These are phyloP conservation scores for Lumnitzera racemosa DNA, from an alignment of 345 rosid genomes.

Conservation along the genomic window DNA sequence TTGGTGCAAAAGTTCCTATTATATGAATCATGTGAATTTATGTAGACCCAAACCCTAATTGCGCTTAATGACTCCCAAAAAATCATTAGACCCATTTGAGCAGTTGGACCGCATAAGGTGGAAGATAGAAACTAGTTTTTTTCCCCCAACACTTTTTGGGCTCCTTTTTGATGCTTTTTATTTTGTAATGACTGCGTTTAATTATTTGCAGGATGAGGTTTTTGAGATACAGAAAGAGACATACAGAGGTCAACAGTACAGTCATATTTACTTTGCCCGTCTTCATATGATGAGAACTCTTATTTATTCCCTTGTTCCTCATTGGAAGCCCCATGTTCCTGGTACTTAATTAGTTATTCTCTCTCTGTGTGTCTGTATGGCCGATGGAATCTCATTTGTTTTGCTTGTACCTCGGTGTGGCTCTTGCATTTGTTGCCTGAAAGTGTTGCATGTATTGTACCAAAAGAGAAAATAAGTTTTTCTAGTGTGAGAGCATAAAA, in stretches of 20 bases:
- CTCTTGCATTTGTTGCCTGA: too few relatives aligned
- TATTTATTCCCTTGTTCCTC: constrained; percentile 67
- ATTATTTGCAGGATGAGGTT: constrained; percentile 54
- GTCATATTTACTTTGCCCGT: constrained; percentile 87
- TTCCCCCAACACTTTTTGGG: too few relatives aligned
- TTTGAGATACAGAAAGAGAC: constrained; percentile 63
- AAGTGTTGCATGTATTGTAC: background rate
- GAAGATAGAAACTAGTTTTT: too few relatives aligned
- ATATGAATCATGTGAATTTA: too few relatives aligned
- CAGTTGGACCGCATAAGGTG: too few relatives aligned
- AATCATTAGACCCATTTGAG: too few relatives aligned
- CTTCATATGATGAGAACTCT: constrained; percentile 72
- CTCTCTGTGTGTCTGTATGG: background rate
- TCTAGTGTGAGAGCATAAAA: background rate
- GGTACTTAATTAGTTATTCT: constrained; percentile 22
- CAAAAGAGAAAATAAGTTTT: background rate
- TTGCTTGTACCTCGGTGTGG: background rate
- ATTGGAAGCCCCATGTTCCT: constrained; percentile 68
- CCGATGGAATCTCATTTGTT: background rate
- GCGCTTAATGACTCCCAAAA: too few relatives aligned
- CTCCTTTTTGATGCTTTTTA: too few relatives aligned
- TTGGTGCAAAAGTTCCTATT: too few relatives aligned
- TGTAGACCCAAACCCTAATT: too few relatives aligned
- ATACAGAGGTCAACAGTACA: constrained; percentile 87
- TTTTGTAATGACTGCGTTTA: background rate